phyloP scores from a whole-genome alignment of 495 filamentous ascomycete species.

The Penicillium diatomitis region DNA sequence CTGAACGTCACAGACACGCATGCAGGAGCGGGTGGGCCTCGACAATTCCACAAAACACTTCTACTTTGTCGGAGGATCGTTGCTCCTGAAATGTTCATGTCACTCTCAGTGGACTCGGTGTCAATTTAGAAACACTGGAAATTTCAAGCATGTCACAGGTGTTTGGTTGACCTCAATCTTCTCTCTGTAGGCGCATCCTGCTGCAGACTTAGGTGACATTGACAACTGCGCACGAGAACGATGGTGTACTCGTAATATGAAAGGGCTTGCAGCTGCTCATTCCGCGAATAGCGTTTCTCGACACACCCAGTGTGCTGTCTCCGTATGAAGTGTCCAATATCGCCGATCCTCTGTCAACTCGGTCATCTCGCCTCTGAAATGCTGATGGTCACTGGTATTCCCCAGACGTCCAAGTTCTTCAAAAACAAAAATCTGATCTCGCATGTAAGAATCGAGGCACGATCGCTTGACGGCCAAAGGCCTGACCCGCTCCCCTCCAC shows the following conservation, averaged over 20 bases:
- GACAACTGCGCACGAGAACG: no score
- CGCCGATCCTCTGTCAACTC: slow-evolving; percentile 25
- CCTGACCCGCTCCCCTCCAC: not conserved
- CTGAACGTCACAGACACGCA: no score
- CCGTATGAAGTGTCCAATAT: slow-evolving; percentile 57
- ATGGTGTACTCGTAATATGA: no score
- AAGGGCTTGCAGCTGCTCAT: no score
- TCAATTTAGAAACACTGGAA: not conserved
- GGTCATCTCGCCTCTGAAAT: slow-evolving; percentile 18
- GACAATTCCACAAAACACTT: no score
- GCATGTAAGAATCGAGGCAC: slow-evolving; percentile 59
- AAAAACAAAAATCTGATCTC: slow-evolving; percentile 77
- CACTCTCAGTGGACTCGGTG: no score
- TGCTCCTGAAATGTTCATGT: no score
- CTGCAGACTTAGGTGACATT: no score
- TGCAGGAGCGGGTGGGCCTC: no score
- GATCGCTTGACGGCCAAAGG: slow-evolving; percentile 5
- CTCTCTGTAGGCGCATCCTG: no score
- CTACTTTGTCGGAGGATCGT: no score
- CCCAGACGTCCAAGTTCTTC: slow-evolving; percentile 50
- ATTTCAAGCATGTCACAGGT: not conserved
- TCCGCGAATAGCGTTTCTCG: slow-evolving; percentile 21
- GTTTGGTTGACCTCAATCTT: not conserved
- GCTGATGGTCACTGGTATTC: slow-evolving; percentile 5
- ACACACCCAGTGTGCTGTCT: slow-evolving; percentile 69